Percentiles rank a stretch among this genome's conserved stretches.
These are phyloP conservation scores for Nannochloropsis gaditana DNA, from an alignment of 108 stramenopile species.

Conservation along the genomic window DNA sequence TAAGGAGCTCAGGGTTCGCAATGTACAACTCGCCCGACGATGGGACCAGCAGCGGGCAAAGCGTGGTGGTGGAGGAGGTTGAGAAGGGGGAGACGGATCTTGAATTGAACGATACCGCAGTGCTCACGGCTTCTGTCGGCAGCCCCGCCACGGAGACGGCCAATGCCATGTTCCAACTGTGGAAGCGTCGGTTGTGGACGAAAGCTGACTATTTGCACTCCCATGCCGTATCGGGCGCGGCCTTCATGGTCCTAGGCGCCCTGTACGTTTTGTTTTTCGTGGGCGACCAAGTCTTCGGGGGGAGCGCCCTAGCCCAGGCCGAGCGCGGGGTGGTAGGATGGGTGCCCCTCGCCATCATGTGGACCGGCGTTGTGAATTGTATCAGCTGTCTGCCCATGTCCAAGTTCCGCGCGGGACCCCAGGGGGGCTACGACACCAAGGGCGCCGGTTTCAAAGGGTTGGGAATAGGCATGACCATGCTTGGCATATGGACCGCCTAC, in stretches of 20 bases:
- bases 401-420: background rate
- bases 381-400: slow-evolving; percentile 13
- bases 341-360: background rate
- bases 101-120: background rate
- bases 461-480: background rate
- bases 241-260: background rate
- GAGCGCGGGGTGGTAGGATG: slow-evolving; percentile 8
- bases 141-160: background rate
- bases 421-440: background rate
- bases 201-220: background rate
- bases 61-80: background rate
- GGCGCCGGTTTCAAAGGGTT: background rate
- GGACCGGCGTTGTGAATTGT: background rate
- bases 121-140: background rate
- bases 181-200: slow-evolving; percentile 2
- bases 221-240: slow-evolving; percentile 10
- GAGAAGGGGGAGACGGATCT: background rate
- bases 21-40: background rate
- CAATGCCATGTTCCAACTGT: background rate
- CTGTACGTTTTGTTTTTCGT: slow-evolving; percentile 12
- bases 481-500: slow-evolving; percentile 5
- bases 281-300: background rate
- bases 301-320: background rate
- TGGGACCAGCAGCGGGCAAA: background rate
- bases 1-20: background rate